phyloP scores from a whole-genome alignment of 1,284 basidiomycete species.

The Trichosporon sp. region DNA sequence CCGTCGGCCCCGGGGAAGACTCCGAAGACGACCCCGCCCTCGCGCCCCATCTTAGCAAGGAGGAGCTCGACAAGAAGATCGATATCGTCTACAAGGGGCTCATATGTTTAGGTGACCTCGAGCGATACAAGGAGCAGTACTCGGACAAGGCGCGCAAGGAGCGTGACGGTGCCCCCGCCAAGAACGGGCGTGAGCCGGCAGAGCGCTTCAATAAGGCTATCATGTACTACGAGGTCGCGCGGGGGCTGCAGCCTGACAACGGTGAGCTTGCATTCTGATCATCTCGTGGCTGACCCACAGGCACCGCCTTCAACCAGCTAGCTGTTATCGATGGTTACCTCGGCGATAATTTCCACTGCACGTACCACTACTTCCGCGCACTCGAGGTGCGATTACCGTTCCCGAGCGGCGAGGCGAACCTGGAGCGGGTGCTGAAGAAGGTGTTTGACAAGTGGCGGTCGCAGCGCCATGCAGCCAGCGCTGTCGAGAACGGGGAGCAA shows the following conservation, averaged over 20 bases:
- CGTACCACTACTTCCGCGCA: constrained; percentile 88
- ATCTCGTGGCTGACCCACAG: constrained; percentile 54
- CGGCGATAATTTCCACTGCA: constrained; percentile 75
- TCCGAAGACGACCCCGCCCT: constrained; percentile 22
- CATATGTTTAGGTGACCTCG: constrained; percentile 90
- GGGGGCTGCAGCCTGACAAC: constrained; percentile 72
- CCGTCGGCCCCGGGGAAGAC: constrained; percentile 47
- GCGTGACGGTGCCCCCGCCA: constrained; percentile 29
- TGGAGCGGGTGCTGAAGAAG: constrained; percentile 71
- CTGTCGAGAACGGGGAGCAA: constrained; percentile 34
- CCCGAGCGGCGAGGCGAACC: constrained; percentile 81
- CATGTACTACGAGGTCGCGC: constrained; percentile 80
- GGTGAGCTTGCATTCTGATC: constrained; percentile 46
- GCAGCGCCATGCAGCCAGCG: constrained; percentile 39
- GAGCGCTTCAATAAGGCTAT: constrained; percentile 68
- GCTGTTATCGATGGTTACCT: constrained; percentile 87
- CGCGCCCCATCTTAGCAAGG: constrained; percentile 58
- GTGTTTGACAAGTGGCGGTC: constrained; percentile 62
- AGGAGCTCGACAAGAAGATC: constrained; percentile 66
- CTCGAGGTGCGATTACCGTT: constrained; percentile 84
- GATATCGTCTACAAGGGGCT: constrained; percentile 81
- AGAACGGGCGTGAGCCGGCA: constrained; percentile 10
- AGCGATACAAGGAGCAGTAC: constrained; percentile 88
- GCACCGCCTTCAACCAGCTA: constrained; percentile 91
- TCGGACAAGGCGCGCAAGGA: constrained; percentile 39